Evolutionary conservation across 352 stramenopile species (phyloP).

Genomic region (Salisapilia sapeloensis): DNA sequence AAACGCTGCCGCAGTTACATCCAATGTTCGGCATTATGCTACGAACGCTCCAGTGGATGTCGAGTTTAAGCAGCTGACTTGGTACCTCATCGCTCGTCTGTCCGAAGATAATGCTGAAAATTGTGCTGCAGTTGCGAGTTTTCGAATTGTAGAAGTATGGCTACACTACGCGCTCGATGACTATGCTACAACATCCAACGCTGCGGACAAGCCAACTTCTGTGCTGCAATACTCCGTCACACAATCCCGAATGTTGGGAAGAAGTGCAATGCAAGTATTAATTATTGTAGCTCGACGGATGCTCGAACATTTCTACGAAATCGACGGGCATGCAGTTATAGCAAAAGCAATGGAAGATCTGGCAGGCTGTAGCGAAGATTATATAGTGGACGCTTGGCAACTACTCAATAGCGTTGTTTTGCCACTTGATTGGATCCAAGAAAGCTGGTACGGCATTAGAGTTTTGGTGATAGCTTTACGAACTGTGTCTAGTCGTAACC

Average conservation of each 20-base stretch:
- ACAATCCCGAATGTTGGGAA: constrained; percentile 37
- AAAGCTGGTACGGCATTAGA: too few relatives aligned
- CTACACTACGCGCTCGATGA: constrained; percentile 26
- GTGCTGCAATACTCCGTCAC: constrained; percentile 17
- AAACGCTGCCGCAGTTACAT: constrained; percentile 17
- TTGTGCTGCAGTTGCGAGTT: constrained; percentile 35
- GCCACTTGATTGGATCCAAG: too few relatives aligned
- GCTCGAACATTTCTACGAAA: constrained; percentile 36
- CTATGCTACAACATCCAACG: constrained; percentile 1
- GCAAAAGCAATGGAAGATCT: too few relatives aligned
- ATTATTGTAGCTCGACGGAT: constrained; percentile 30
- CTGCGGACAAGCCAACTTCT: neutral
- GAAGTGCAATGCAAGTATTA: constrained; percentile 32
- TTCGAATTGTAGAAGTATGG: constrained; percentile 44
- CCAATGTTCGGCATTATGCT: constrained; percentile 36
- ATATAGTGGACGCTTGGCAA: too few relatives aligned
- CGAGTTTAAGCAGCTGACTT: constrained; percentile 71
- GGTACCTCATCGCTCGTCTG: constrained; percentile 42
- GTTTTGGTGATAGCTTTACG: too few relatives aligned
- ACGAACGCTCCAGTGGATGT: constrained; percentile 60
- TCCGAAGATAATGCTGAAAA: constrained; percentile 28
- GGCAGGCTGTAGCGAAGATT: too few relatives aligned
- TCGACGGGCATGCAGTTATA: constrained; percentile 31
- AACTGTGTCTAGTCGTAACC: too few relatives aligned
- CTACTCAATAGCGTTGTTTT: neutral